phyloP scores from a whole-genome alignment of 805 yeast genomes.

The Pichia californica region DNA sequence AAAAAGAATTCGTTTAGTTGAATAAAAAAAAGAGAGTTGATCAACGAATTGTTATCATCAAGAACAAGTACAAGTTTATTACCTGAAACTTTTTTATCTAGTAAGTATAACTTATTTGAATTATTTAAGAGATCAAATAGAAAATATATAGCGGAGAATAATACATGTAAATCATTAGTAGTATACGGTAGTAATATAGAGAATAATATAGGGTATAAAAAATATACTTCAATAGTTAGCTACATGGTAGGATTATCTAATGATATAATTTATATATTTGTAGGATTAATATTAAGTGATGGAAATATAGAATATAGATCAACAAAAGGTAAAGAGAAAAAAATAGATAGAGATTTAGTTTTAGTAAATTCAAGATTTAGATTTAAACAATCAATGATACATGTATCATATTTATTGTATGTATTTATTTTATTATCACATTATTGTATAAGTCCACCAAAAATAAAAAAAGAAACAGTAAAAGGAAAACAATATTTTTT shows the following conservation, averaged over 20 bases:
- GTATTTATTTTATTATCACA: conserved; percentile 2
- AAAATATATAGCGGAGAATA: background rate
- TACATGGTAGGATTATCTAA: background rate
- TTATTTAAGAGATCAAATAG: background rate
- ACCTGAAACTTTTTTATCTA: conserved; percentile 1
- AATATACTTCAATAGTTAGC: conserved; percentile 1
- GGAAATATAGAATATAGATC: background rate
- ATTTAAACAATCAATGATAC: conserved; percentile 1
- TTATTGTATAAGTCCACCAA: conserved; percentile 1
- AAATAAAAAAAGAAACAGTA: background rate
- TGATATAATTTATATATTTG: background rate
- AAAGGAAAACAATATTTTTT: background rate
- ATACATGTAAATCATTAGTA: conserved; percentile 9
- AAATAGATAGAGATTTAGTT: background rate
- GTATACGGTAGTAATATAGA: conserved; percentile 12
- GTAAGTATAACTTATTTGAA: background rate
- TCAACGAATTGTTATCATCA: background rate
- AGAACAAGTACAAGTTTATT: background rate
- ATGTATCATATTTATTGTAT: conserved; percentile 1
- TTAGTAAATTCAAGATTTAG: conserved; percentile 1
- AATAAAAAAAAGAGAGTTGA: background rate
- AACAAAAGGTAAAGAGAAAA: background rate
- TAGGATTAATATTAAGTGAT: conserved; percentile 1
- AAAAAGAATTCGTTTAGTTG: background rate
- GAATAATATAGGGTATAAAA: conserved; percentile 1